These are phyloP conservation scores for Przewalskia tangutica DNA, from an alignment of 257 asterid genomes.

Conservation along the genomic window DNA sequence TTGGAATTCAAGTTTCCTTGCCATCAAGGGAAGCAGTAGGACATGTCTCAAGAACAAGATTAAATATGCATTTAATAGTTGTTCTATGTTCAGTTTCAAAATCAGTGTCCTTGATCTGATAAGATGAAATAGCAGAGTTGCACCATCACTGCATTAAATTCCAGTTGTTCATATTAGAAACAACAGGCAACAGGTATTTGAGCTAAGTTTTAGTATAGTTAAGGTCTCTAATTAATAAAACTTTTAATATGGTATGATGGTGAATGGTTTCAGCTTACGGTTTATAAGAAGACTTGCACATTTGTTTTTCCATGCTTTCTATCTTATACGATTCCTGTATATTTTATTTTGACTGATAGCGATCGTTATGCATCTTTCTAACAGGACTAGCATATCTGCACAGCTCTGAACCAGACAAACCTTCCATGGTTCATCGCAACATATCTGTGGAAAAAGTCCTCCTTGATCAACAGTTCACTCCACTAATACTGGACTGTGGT, in stretches of 20 bases:
- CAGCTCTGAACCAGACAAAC: constrained; percentile 48
- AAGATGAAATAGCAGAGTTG: neutral
- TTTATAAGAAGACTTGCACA: neutral
- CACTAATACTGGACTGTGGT: constrained; percentile 71
- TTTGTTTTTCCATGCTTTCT: neutral
- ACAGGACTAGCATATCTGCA: constrained; percentile 77
- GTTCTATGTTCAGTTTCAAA: neutral
- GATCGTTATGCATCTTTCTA: neutral
- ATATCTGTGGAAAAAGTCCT: constrained; percentile 74
- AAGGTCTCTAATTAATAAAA: neutral
- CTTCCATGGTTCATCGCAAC: constrained; percentile 77
- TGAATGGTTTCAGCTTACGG: neutral
- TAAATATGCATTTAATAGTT: neutral
- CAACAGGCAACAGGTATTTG: neutral
- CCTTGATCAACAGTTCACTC: constrained; percentile 46
- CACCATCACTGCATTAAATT: neutral
- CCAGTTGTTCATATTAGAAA: neutral
- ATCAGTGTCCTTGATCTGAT: neutral
- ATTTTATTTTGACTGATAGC: neutral
- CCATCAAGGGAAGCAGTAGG: neutral
- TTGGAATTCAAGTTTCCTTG: neutral
- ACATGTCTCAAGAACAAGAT: neutral
- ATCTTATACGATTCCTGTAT: neutral
- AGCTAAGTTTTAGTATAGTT: neutral
- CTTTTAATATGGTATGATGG: neutral